Conservation (phyloP, 805 yeast species). For the Grigorovia humatica region DNA sequence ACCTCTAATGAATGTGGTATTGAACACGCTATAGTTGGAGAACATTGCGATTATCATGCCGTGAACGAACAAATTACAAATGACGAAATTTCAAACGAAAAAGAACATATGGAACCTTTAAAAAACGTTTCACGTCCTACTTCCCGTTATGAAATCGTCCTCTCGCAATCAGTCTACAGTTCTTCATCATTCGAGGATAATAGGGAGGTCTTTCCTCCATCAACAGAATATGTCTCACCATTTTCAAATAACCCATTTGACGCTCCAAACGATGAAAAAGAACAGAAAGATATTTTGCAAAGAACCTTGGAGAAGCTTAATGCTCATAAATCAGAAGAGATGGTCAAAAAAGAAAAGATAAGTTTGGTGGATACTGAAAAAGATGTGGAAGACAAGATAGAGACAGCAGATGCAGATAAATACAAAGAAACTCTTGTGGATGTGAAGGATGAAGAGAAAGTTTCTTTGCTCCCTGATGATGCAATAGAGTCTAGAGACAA, state of each 20-base stretch:
- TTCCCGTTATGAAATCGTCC: slow-evolving; percentile 11
- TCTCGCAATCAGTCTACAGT: slow-evolving; percentile 18
- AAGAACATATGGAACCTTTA: background rate
- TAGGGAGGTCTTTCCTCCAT: slow-evolving; percentile 2
- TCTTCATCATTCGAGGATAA: slow-evolving; percentile 16
- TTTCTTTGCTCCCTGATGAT: no score
- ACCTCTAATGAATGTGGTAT: no score
- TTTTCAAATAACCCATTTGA: slow-evolving; percentile 14
- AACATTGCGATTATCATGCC: background rate
- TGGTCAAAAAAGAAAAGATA: background rate
- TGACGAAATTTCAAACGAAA: background rate
- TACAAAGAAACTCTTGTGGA: no score
- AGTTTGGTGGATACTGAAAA: background rate
- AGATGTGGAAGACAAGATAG: background rate
- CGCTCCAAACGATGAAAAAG: background rate
- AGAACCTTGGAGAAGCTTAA: background rate
- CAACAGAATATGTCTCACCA: slow-evolving; percentile 15
- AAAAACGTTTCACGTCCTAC: background rate
- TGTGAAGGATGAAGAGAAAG: no score
- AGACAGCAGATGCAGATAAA: background rate
- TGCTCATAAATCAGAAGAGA: background rate
- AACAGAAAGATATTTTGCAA: background rate
- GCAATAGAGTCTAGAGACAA: no score
- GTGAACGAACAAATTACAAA: background rate
- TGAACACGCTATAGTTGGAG: background rate